These are phyloP conservation scores for Phialocephala sp. DNA, from an alignment of 2,329 filamentous ascomycete species.

Conservation along the genomic window DNA sequence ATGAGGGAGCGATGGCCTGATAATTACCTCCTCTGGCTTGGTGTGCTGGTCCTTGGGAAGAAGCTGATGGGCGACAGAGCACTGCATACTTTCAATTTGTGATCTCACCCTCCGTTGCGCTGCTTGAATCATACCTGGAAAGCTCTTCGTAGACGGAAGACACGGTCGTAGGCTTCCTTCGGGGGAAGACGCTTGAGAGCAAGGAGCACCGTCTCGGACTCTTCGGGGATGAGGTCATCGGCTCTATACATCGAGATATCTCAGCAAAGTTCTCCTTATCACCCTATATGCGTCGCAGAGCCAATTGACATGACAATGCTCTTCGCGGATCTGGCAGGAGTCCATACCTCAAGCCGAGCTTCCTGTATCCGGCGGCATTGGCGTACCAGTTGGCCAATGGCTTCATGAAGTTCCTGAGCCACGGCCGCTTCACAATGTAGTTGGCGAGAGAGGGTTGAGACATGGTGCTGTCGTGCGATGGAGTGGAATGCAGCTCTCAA, in stretches of 20 bases:
- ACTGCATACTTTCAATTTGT: slow-evolving; percentile 42
- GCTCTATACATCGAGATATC: slow-evolving; percentile 60
- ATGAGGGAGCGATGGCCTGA: not conserved
- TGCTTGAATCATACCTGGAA: slow-evolving; percentile 69
- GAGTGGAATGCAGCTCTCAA: slow-evolving; percentile 19
- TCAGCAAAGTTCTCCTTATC: slow-evolving; percentile 27
- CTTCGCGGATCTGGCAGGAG: slow-evolving; percentile 6
- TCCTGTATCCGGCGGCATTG: slow-evolving; percentile 88
- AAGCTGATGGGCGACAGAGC: slow-evolving; percentile 67
- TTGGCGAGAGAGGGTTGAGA: slow-evolving; percentile 65
- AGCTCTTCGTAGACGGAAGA: slow-evolving; percentile 95
- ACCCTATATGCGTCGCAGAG: not conserved
- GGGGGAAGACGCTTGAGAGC: slow-evolving; percentile 89
- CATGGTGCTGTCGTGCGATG: slow-evolving; percentile 38
- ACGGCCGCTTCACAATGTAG: slow-evolving; percentile 83
- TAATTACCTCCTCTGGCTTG: slow-evolving; percentile 67
- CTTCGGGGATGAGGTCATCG: slow-evolving; percentile 95
- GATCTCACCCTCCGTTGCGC: slow-evolving; percentile 1
- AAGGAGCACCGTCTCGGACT: slow-evolving; percentile 83
- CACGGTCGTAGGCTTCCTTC: slow-evolving; percentile 93
- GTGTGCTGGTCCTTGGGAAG: slow-evolving; percentile 70
- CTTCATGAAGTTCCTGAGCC: slow-evolving; percentile 78
- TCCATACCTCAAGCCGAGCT: slow-evolving; percentile 85
- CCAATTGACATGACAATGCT: slow-evolving; percentile 20
- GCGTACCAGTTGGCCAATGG: slow-evolving; percentile 89